Percentiles rank a stretch among this genome's conserved stretches.
phyloP scores from a whole-genome alignment of 1,284 basidiomycete genomes.

The Trichosporon inkin region DNA sequence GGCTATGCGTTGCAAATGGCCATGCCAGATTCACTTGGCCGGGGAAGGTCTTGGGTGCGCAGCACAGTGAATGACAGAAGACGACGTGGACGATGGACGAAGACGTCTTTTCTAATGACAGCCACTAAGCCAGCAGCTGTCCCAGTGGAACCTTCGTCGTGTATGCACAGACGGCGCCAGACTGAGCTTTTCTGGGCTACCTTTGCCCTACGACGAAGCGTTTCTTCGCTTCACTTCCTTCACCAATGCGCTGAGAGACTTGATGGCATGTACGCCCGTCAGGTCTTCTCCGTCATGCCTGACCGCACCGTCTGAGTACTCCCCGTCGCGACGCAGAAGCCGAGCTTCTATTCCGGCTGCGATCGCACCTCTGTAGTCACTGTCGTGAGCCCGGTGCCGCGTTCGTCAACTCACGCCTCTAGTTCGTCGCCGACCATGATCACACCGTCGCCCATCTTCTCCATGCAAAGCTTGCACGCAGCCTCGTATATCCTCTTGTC shows the following conservation, averaged over 20 bases:
- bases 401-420: constrained; percentile 39
- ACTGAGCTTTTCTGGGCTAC: too few species aligned
- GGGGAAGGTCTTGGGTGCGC: too few species aligned
- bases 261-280: constrained; percentile 30
- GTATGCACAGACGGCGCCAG: too few species aligned
- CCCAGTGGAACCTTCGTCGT: too few species aligned
- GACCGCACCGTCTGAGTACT: constrained; percentile 48
- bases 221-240: constrained; percentile 22
- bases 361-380: constrained; percentile 44
- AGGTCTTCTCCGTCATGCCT: constrained; percentile 35
- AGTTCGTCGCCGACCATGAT: constrained; percentile 51
- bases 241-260: constrained; percentile 33
- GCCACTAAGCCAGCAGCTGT: too few species aligned
- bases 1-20: too few species aligned
- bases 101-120: too few species aligned
- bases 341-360: constrained; percentile 41
- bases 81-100: too few species aligned
- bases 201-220: neutral
- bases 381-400: constrained; percentile 13
- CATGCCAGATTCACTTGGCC: too few species aligned
- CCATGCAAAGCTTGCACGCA: constrained; percentile 33
- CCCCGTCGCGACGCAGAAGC: constrained; percentile 41
- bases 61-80: too few species aligned
- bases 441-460: constrained; percentile 34
- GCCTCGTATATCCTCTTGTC: constrained; percentile 35